Evolutionary conservation across 2,329 filamentous ascomycete species (phyloP).

Genomic region (Neoascochyta sp.): DNA sequence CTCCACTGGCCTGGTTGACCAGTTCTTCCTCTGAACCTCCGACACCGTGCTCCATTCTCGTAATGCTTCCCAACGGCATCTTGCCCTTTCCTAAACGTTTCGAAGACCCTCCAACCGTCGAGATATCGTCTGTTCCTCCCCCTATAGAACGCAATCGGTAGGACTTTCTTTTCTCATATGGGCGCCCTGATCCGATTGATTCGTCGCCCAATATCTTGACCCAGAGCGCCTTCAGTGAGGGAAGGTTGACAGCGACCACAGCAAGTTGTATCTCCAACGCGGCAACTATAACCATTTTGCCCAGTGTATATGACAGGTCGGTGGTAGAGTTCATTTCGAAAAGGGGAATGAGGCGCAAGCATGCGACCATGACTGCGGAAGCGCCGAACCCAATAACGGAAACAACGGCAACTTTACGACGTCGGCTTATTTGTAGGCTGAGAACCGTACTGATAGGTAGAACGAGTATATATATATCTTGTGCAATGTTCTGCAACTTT

Average conservation of each 20-base stretch:
- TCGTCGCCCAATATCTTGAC: conserved; percentile 9
- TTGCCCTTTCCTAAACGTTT: no score
- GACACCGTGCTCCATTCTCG: conserved; percentile 8
- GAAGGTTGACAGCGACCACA: conserved; percentile 34
- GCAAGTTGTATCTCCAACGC: conserved; percentile 32
- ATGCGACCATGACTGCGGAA: conserved; percentile 20
- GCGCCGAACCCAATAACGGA: conserved; percentile 29
- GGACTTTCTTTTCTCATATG: conserved; percentile 2
- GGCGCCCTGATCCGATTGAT: conserved; percentile 4
- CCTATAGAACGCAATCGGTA: conserved; percentile 8
- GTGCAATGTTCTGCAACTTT: conserved; percentile 12
- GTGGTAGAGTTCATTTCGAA: conserved; percentile 19
- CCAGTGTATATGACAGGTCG: conserved; percentile 28
- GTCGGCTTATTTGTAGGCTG: conserved; percentile 15
- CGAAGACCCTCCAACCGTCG: neutral
- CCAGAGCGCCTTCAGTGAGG: conserved; percentile 32
- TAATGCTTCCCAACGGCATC: conserved; percentile 9
- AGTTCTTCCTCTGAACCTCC: conserved; percentile 14
- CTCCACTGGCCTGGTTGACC: conserved; percentile 9
- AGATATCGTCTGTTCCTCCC: neutral
- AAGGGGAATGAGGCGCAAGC: conserved; percentile 17
- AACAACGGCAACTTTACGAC: conserved; percentile 19
- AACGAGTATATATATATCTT: conserved; percentile 21
- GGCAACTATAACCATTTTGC: conserved; percentile 33
- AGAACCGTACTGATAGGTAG: conserved; percentile 18